Conservation (phyloP, 2,329 filamentous ascomycete species). For the Alternaria sp. region DNA sequence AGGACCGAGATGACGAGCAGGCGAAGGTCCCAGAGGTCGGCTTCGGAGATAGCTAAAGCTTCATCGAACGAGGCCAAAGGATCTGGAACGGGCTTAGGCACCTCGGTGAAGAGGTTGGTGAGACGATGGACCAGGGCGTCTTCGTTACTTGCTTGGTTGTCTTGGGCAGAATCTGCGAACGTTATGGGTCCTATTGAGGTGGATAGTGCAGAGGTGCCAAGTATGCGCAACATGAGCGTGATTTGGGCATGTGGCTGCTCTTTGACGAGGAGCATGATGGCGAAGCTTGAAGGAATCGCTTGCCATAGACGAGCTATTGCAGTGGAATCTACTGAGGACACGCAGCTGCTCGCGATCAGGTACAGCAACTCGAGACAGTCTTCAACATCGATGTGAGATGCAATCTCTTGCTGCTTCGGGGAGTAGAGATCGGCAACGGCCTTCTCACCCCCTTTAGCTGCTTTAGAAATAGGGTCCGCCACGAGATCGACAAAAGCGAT, state of each 20-base stretch:
- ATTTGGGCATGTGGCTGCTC: constrained; percentile 71
- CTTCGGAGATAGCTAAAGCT: constrained; percentile 19
- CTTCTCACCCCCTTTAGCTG: constrained; percentile 39
- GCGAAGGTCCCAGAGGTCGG: constrained; percentile 55
- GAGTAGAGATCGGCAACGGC: constrained; percentile 35
- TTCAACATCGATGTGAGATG: constrained; percentile 68
- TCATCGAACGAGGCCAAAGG: constrained; percentile 9
- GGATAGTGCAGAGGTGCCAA: constrained; percentile 70
- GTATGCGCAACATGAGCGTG: constrained; percentile 67
- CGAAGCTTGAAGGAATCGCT: constrained; percentile 69
- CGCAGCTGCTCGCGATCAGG: constrained; percentile 66
- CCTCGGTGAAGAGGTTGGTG: constrained; percentile 67
- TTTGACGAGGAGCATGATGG: constrained; percentile 70
- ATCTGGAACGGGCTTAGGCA: constrained; percentile 48
- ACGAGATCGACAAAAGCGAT: constrained; percentile 61
- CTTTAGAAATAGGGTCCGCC: constrained; percentile 55
- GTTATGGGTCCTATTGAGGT: constrained; percentile 71
- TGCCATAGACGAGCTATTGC: constrained; percentile 67
- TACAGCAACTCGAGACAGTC: constrained; percentile 72
- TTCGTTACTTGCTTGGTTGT: constrained; percentile 49
- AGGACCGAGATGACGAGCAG: constrained; percentile 56
- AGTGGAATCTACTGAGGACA: constrained; percentile 47
- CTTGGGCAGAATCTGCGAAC: constrained; percentile 52
- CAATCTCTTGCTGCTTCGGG: constrained; percentile 53
- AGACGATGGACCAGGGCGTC: constrained; percentile 66